Percentiles rank a stretch among this genome's conserved stretches.
These are phyloP conservation scores for Colletotrichum godetiae DNA, from an alignment of 2,329 filamentous ascomycete species.

Conservation along the genomic window DNA sequence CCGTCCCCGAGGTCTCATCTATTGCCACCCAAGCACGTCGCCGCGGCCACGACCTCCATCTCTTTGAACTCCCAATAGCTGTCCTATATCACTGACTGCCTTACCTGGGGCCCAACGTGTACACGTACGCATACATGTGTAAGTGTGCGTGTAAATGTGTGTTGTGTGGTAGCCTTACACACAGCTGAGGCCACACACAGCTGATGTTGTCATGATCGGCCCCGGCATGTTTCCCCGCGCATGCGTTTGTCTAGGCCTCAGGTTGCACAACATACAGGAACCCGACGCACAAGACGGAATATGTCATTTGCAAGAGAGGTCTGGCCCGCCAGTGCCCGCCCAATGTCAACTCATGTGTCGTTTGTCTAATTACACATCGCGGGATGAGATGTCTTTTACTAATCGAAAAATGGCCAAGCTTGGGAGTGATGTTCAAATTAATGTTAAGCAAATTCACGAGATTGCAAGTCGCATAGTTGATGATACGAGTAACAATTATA, in stretches of 20 bases:
- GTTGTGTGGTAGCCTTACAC: background rate
- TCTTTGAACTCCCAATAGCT: no score
- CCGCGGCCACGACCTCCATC: no score
- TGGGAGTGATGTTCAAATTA: background rate
- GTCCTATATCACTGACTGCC: background rate
- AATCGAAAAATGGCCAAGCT: background rate
- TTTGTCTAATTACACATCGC: background rate
- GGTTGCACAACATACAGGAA: background rate
- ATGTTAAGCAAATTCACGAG: background rate
- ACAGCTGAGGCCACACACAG: background rate
- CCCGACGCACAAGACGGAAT: background rate
- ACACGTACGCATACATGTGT: background rate
- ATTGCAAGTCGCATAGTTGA: background rate
- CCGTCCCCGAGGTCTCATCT: background rate
- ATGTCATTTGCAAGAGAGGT: background rate
- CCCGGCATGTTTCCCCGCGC: background rate
- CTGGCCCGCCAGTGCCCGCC: no score
- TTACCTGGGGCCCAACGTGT: background rate
- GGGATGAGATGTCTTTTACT: background rate
- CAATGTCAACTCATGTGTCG: background rate
- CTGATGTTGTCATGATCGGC: background rate
- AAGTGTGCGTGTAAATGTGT: background rate
- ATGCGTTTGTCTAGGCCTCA: background rate
- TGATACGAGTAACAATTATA: background rate
- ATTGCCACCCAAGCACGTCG: no score